Evolutionary conservation across 2,329 filamentous ascomycete species (phyloP).

Genomic region (Arthroderma sp.): DNA sequence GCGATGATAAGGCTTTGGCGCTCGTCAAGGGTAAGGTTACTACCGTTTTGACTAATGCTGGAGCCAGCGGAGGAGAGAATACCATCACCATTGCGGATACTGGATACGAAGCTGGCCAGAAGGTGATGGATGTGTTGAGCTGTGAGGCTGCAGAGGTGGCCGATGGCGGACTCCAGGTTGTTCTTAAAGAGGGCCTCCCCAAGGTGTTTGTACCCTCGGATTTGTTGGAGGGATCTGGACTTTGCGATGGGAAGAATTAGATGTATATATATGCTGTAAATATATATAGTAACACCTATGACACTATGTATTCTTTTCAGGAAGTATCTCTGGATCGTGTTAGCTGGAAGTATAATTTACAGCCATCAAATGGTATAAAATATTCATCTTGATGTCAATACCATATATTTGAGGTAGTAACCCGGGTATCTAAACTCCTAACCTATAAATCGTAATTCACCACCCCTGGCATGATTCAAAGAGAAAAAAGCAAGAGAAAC

Average conservation of each 20-base stretch:
- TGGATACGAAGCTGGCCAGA: constrained; percentile 20
- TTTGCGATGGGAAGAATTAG: constrained; percentile 8
- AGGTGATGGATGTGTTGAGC: constrained; percentile 25
- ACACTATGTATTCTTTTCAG: too few relatives aligned
- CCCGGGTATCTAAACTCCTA: too few relatives aligned
- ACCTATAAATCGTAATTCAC: too few relatives aligned
- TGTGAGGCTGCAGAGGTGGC: constrained; percentile 17
- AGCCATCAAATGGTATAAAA: too few relatives aligned
- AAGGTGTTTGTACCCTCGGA: constrained; percentile 13
- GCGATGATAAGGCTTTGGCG: constrained; percentile 31
- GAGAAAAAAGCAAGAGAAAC: too few relatives aligned
- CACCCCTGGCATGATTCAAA: too few relatives aligned
- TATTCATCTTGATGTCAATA: too few relatives aligned
- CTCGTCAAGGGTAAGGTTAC: constrained; percentile 32
- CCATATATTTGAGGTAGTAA: too few relatives aligned
- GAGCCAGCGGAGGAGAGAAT: constrained; percentile 26
- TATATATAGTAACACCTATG: too few relatives aligned
- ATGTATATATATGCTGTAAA: too few relatives aligned
- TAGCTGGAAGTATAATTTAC: too few relatives aligned
- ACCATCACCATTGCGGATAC: constrained; percentile 35
- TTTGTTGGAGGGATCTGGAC: constrained; percentile 11
- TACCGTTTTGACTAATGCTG: constrained; percentile 34
- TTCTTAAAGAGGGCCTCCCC: constrained; percentile 13
- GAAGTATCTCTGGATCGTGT: too few relatives aligned
- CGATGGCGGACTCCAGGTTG: constrained; percentile 11